These are phyloP conservation scores for Thinopyrum obtusiflorum DNA, from an alignment of 202 grass and related monocot species.

Conservation along the genomic window DNA sequence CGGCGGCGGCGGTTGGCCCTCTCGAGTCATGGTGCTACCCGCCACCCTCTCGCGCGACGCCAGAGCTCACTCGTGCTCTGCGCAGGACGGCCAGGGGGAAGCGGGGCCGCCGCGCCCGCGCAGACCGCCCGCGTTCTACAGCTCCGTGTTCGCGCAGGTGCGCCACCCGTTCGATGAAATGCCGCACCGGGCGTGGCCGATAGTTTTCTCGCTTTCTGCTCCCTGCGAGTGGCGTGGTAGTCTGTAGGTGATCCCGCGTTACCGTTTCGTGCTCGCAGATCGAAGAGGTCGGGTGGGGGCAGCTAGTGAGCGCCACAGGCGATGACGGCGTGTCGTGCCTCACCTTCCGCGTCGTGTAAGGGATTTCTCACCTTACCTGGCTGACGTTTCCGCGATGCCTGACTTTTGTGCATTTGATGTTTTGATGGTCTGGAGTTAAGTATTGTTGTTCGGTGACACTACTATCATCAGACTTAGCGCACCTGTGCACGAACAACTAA, in stretches of 20 bases:
- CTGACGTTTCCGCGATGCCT: neutral
- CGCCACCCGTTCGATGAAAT: constrained; percentile 46
- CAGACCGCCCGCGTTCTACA: constrained; percentile 33
- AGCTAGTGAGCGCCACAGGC: constrained; percentile 44
- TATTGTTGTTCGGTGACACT: neutral
- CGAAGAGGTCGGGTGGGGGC: constrained; percentile 77
- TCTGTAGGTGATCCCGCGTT: neutral
- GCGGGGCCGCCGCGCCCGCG: neutral
- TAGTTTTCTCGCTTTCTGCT: neutral
- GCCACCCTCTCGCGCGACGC: neutral
- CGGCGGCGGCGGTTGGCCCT: neutral
- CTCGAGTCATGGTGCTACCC: constrained; percentile 26
- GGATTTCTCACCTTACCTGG: neutral
- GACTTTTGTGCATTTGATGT: neutral
- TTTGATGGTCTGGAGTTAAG: neutral
- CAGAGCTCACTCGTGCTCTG: neutral
- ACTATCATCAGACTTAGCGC: neutral
- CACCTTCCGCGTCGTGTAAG: constrained; percentile 53
- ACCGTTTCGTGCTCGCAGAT: constrained; percentile 38
- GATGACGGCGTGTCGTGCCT: constrained; percentile 53
- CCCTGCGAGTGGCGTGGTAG: neutral
- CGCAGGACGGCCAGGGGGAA: neutral
- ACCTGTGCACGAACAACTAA: neutral
- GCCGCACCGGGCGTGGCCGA: neutral
- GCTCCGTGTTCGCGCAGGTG: constrained; percentile 59